Evolutionary conservation across 1,284 basidiomycete genomes (phyloP), one percentile per base, ranked within the genome.

Genomic region (Sutorius eximius): DNA sequence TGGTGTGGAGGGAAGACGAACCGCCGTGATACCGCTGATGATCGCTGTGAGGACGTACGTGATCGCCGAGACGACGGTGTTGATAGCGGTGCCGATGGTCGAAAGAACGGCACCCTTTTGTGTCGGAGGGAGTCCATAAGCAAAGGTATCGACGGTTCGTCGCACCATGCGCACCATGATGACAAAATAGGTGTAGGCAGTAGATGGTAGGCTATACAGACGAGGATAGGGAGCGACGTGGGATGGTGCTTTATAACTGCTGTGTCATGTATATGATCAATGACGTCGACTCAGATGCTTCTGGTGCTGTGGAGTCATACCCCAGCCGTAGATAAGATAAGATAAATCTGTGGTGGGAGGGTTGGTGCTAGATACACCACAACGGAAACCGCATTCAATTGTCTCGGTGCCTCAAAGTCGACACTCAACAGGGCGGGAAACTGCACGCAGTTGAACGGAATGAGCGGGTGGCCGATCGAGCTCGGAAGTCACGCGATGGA

Each of bases 81-180:
- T 36, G 7, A 36, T 8, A 15, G 34, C 34, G 34, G 34, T 12
- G 34, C 34, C 34, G 34, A 36, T 36, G 16, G 34, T 16, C 16
- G 56, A 62, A 37, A 51, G n/a, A n/a, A 62, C 5, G 5, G 48
- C 42, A 32, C 54, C 61, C 61, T 62, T 24, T 34, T 15, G 8
- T 1, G 22, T 29, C 18, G 16, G 24, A 42, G 27, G 18, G 20
- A 3, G 9, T 20, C 3, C 33, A 10, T 40, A 36, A 46, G 30
- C 10, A 7, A 11, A 7, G 13, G 27, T n/a, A 29, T 20, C 36
- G 13, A 27, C 32, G 18, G 4, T n/a, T 15, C 16, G 27, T 18
- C n/a, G 42, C 18, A 30, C 47, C 10, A 16, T 34, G 16, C 34
- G 34, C 18, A 57, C 55, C 55, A 57, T 56, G 24, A 29, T 41